Conservation (phyloP, 2,329 filamentous ascomycete genomes). For the Phyllachora maydis region DNA sequence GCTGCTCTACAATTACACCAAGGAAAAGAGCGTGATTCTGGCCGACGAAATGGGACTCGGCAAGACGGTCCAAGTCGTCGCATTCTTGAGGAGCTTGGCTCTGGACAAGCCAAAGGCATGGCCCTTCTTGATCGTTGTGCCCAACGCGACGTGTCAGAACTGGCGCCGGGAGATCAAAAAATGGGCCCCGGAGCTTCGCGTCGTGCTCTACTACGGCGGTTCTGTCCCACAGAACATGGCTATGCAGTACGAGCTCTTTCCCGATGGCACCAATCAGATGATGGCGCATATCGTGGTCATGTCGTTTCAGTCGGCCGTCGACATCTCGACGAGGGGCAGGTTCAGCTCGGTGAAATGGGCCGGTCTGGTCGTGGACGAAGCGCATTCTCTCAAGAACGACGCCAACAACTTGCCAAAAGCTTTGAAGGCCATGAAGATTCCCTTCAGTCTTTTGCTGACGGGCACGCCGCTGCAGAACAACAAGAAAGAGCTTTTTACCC, state of each 20-base stretch:
- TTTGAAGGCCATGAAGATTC: conserved; percentile 51
- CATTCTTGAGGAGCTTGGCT: conserved; percentile 55
- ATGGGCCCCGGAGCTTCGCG: conserved; percentile 70
- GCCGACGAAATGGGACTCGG: conserved; percentile 97
- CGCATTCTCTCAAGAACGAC: conserved; percentile 88
- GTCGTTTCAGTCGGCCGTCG: conserved; percentile 76
- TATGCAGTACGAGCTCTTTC: conserved; percentile 72
- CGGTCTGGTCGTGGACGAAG: conserved; percentile 82
- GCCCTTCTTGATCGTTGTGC: conserved; percentile 84
- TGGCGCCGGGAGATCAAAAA: conserved; percentile 93
- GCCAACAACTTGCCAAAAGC: conserved; percentile 62
- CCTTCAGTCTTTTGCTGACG: conserved; percentile 73
- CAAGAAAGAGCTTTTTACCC: conserved; percentile 80
- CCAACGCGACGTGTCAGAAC: conserved; percentile 91
- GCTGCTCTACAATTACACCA: conserved; percentile 79
- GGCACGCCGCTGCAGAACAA: conserved; percentile 93
- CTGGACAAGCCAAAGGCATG: conserved; percentile 53
- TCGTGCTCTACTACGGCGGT: conserved; percentile 84
- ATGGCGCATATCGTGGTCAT: conserved; percentile 84
- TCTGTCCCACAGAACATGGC: conserved; percentile 54
- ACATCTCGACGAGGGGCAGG: conserved; percentile 42
- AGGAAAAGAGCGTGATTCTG: conserved; percentile 66
- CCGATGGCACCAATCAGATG: conserved; percentile 40
- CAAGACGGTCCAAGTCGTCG: conserved; percentile 88
- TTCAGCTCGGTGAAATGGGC: conserved; percentile 64